phyloP scores from a whole-genome alignment of 202 grass and related monocot species.

The Elaeis oleifera region DNA sequence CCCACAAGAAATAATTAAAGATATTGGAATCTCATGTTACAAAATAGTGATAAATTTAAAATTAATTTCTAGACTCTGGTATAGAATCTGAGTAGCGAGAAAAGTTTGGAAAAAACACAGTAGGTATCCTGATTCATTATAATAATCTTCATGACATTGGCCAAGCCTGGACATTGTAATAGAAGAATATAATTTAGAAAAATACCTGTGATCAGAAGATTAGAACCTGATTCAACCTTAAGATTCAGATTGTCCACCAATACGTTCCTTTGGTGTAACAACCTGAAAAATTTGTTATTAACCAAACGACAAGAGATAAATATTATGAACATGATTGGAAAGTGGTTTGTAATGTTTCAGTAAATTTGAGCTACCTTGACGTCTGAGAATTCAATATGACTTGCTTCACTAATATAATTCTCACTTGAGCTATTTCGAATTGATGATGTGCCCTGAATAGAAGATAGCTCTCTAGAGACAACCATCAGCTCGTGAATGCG shows the following conservation, averaged over 20 bases:
- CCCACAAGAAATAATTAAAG: no score
- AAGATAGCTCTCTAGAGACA: slow-evolving; percentile 68
- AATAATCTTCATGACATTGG: no score
- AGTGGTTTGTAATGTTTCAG: slow-evolving; percentile 9
- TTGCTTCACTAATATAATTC: slow-evolving; percentile 92
- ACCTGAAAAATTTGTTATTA: slow-evolving; percentile 62
- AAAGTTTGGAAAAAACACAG: no score
- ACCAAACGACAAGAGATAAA: slow-evolving; percentile 18
- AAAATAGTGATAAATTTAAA: no score
- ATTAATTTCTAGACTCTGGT: no score
- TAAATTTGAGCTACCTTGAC: slow-evolving; percentile 56
- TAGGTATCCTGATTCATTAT: no score
- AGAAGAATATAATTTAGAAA: slow-evolving; percentile 14
- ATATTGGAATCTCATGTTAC: no score
- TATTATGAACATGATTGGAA: slow-evolving; percentile 15
- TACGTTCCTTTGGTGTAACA: slow-evolving; percentile 86
- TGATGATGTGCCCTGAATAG: slow-evolving; percentile 39
- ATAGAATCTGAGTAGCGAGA: no score
- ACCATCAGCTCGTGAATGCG: slow-evolving; percentile 85
- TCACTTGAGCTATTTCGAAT: slow-evolving; percentile 43
- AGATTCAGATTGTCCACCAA: slow-evolving; percentile 91
- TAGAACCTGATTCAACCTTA: slow-evolving; percentile 80
- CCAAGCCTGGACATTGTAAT: not conserved
- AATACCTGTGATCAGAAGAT: slow-evolving; percentile 96
- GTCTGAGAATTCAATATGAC: slow-evolving; percentile 83